These are phyloP conservation scores for Phoma herbarum DNA, from an alignment of 2,329 filamentous ascomycete species.

Conservation along the genomic window DNA sequence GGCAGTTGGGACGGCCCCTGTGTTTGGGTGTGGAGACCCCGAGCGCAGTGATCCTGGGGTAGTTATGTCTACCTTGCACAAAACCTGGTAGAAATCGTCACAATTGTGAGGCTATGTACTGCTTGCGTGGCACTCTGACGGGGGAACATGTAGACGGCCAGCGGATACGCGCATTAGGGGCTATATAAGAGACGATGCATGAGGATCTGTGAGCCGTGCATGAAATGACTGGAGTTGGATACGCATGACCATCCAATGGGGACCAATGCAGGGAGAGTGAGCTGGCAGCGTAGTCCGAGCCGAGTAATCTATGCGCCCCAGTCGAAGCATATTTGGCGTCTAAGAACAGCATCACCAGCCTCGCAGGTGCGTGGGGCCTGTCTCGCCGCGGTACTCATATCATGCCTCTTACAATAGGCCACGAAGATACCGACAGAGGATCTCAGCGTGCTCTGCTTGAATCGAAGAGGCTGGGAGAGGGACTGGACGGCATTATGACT, in stretches of 20 bases:
- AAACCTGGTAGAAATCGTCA: conserved; percentile 23
- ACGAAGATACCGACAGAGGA: conserved; percentile 29
- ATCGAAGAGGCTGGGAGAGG: conserved; percentile 25
- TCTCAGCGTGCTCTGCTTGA: conserved; percentile 15
- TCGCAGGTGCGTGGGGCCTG: conserved; percentile 36
- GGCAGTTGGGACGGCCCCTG: conserved; percentile 31
- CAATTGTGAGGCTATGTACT: conserved; percentile 41
- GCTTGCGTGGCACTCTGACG: conserved; percentile 51
- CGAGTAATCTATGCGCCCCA: conserved; percentile 47
- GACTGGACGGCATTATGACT: conserved; percentile 20
- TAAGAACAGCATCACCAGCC: conserved; percentile 29
- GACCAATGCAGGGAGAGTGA: conserved; percentile 40
- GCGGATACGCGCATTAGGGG: conserved; percentile 45
- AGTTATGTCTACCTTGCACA: conserved; percentile 39
- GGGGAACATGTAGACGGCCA: conserved; percentile 41
- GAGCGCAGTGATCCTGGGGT: conserved; percentile 22
- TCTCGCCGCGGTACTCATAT: conserved; percentile 27
- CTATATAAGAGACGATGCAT: conserved; percentile 47
- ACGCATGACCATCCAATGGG: conserved; percentile 42
- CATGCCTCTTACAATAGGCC: conserved; percentile 26
- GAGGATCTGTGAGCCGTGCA: conserved; percentile 41
- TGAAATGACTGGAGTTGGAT: conserved; percentile 42
- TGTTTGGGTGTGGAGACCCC: conserved; percentile 29
- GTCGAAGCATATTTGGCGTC: conserved; percentile 39
- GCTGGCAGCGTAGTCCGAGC: conserved; percentile 43